These are phyloP conservation scores for Penicillium psychrofluorescens DNA, from an alignment of 495 filamentous ascomycete genomes.

Conservation along the genomic window DNA sequence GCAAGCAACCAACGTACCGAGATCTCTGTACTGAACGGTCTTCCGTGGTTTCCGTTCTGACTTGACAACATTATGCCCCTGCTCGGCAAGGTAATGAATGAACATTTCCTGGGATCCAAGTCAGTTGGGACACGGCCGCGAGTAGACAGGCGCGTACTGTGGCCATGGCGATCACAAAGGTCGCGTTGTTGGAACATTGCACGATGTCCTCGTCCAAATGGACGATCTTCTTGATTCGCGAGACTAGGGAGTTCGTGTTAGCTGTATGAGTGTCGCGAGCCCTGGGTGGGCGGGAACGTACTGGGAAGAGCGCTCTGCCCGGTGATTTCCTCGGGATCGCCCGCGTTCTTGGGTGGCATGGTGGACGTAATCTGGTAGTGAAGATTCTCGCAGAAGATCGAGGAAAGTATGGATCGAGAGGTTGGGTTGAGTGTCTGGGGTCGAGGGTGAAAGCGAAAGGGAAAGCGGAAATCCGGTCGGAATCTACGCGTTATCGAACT, in stretches of 20 bases:
- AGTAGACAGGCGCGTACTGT: conserved; percentile 46
- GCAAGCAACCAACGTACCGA: conserved; percentile 46
- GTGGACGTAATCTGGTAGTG: neutral
- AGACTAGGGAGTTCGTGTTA: conserved; percentile 48
- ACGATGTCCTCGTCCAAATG: conserved; percentile 75
- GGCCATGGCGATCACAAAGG: conserved; percentile 89
- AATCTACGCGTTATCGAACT: no score
- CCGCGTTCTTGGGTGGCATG: conserved; percentile 88
- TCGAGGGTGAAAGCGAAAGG: no score
- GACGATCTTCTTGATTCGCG: conserved; percentile 91
- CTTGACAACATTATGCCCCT: conserved; percentile 82
- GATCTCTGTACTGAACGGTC: conserved; percentile 93
- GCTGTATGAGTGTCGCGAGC: neutral
- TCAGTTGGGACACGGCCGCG: conserved; percentile 4
- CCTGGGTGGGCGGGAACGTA: conserved; percentile 37
- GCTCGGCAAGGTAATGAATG: conserved; percentile 81
- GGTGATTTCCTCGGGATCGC: conserved; percentile 72
- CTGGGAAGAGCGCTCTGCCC: conserved; percentile 79
- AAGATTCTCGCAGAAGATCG: no score
- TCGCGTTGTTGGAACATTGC: conserved; percentile 83
- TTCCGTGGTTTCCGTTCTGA: conserved; percentile 84
- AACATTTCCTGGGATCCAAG: conserved; percentile 70
- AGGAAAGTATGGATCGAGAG: no score
- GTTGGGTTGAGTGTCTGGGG: no score
- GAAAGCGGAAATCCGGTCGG: no score